phyloP scores from a whole-genome alignment of 2,329 filamentous ascomycete species.

The Sordariomycetes sp. region DNA sequence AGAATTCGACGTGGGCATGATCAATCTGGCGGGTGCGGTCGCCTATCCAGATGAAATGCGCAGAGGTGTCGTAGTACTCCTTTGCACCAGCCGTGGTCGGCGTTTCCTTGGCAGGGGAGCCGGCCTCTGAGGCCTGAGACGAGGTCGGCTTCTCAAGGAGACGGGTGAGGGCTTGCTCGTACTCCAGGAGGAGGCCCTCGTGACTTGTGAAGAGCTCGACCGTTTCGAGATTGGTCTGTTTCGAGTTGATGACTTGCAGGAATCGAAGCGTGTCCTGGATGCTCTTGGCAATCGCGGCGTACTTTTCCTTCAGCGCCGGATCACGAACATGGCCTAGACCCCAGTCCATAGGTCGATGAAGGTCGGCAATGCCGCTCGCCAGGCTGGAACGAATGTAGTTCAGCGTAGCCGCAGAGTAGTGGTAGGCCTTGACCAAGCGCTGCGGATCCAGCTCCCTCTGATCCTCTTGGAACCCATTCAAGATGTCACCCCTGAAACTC shows the following conservation, averaged over 20 bases:
- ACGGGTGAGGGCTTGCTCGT: constrained; percentile 82
- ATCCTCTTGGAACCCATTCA: constrained; percentile 78
- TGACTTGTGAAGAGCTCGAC: constrained; percentile 95
- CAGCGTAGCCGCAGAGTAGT: constrained; percentile 87
- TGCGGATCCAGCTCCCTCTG: constrained; percentile 73
- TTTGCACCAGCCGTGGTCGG: constrained; percentile 21
- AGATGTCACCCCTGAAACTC: constrained; percentile 89
- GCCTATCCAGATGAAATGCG: constrained; percentile 97
- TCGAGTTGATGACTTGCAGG: constrained; percentile 88
- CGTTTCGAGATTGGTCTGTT: constrained; percentile 73
- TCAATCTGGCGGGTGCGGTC: constrained; percentile 91
- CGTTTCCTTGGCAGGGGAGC: constrained; percentile 13
- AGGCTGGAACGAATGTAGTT: constrained; percentile 86
- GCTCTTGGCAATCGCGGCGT: constrained; percentile 72
- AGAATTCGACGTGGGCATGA: constrained; percentile 93
- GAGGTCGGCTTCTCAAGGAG: constrained; percentile 59
- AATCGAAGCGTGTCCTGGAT: constrained; percentile 89
- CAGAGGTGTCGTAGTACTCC: constrained; percentile 87
- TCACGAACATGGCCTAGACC: constrained; percentile 85
- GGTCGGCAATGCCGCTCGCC: constrained; percentile 80
- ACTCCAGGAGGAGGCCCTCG: constrained; percentile 87
- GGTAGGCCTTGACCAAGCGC: constrained; percentile 81
- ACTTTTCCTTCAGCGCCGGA: constrained; percentile 73
- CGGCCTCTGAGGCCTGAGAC: constrained; percentile 20
- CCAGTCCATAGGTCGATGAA: constrained; percentile 93